Percentiles rank a stretch among this genome's conserved stretches.
Evolutionary conservation across 306 rosid genomes (phyloP).

Genomic region (Vigna reflexopilosa): DNA sequence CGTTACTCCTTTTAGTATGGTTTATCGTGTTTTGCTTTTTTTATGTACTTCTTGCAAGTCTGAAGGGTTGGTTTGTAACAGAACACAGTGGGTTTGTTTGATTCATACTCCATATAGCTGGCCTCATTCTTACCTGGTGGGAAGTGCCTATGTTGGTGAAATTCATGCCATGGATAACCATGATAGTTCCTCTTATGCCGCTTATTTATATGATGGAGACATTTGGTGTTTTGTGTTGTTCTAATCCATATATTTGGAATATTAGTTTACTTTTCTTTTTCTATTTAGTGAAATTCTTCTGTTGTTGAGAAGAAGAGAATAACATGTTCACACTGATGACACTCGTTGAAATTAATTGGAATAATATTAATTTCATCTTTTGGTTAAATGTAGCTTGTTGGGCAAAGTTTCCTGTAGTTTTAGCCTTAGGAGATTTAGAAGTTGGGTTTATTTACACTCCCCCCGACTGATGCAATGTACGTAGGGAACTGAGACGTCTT

Average conservation of each 20-base stretch:
- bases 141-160: constrained; percentile 5
- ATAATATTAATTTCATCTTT: not conserved
- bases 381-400: constrained; percentile 11
- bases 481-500: constrained; percentile 22
- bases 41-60: not conserved
- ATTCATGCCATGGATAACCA: constrained; percentile 21
- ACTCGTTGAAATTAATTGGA: constrained; percentile 25
- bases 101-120: not conserved
- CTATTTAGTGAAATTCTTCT: not conserved
- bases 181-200: constrained; percentile 32
- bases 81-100: not conserved
- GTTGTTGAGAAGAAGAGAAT: not conserved
- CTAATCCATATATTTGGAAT: constrained; percentile 24
- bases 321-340: constrained; percentile 1
- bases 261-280: not conserved
- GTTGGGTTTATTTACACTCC: constrained; percentile 28
- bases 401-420: constrained; percentile 19
- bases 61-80: not conserved
- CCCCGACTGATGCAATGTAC: constrained; percentile 19
- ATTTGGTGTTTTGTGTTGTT: constrained; percentile 21
- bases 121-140: not conserved
- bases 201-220: constrained; percentile 8
- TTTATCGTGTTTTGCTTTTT: not conserved
- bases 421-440: constrained; percentile 18
- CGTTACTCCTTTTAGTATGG: not conserved